Base-by-base conservation (phyloP, 768 basidiomycete species). In the Lentinula detonsa region DNA sequence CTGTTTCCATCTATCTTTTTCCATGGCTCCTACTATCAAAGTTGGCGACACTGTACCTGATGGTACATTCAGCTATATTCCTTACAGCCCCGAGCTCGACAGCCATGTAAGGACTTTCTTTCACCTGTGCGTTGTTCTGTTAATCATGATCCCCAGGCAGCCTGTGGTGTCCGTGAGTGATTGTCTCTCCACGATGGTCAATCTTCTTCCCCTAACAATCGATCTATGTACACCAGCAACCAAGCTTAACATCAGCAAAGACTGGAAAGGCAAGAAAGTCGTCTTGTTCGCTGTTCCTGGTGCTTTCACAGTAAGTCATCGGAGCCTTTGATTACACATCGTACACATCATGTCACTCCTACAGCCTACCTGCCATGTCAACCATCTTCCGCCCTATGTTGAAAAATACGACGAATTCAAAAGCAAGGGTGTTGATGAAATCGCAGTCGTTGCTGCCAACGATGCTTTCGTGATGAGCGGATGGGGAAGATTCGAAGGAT, bases 181-280 rank as follows among this genome's bases (percentile, higher is more conserved):
- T 40, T 35, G 31, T 13, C 5, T 18, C 21, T 10, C n/a, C 21
- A n/a, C 7, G 23, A 21, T 18, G n/a, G 13, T 51, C 46, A 15
- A 15, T 4, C 23, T 9, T 28, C 5, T 10, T 16, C 6, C 7
- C 34, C 6, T 33, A 45, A 33, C 18, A 15, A 42, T 21, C 16
- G 9, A 59, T 59, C 61, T 57, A 61, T 51, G 39, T 40, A 50
- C 15, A 46, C 33, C 39, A 88, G 88, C 85, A 40, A 71, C 73
- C 49, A 75, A 75, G 43, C 73, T 90, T 63, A 74, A 72, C 42
- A 39, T 50, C 50, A 89, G 83, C 31, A 76, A 85, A 61, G 78
- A 81, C 51, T 91, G 88, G 88, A 87, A 86, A 71, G 86, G 85
- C 68, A 93, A 93, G 78, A 90, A 88, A 70, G 88, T 93, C 56